Evolutionary conservation across 2,329 filamentous ascomycete species (phyloP), one percentile per base, ranked within the genome.

Genomic region (Ascochyta koolunga): DNA sequence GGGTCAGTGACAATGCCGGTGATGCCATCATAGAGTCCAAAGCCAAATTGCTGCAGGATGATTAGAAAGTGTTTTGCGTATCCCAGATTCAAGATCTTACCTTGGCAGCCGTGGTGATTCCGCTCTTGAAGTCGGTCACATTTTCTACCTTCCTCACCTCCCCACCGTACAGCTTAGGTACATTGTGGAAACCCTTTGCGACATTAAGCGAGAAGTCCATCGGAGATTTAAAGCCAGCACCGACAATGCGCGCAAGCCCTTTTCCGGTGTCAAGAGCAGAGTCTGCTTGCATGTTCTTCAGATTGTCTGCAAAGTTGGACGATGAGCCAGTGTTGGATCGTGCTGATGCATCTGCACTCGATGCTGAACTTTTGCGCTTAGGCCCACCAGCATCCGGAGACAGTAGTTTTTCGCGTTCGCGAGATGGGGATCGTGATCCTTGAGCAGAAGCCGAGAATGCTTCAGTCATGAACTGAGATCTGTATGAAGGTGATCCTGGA

Each of bases 131-230:
- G 45, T 87, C 89, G 0, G 89, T 92, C 4, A 96, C 89, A 63
- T 90, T 91, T 53, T 91, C 89, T 1, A 84, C 79, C n/a, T 89
- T 88, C 8, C 90, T 83, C 0, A 96, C 86, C 1, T 90, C 86
- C 65, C 96, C 92, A 36, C 92, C 89, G 69, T 96, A 96, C 1
- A 96, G 78, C 62, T 85, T 88, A 0, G 93, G 92, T 5, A 90
- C 88, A 65, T 96, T 96, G 69, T 93, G 89, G 70, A 96, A 96
- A 0, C 93, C 93, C 72, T 89, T 89, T 0, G 92, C 89, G 32
- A 96, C 76, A 0, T 89, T 89, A 36, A 96, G 77, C 35, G 90
- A 90, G 59, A 96, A 89, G 70, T 96, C 91, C 82, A 95, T 88
- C 0, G 92, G 93, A 1, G 88, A 88, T 64, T 89, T 90, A 54